Percentiles rank a stretch among this genome's conserved stretches.
These are phyloP conservation scores for Hanseniaspora singularis DNA, from an alignment of 805 yeast species.

Conservation along the genomic window DNA sequence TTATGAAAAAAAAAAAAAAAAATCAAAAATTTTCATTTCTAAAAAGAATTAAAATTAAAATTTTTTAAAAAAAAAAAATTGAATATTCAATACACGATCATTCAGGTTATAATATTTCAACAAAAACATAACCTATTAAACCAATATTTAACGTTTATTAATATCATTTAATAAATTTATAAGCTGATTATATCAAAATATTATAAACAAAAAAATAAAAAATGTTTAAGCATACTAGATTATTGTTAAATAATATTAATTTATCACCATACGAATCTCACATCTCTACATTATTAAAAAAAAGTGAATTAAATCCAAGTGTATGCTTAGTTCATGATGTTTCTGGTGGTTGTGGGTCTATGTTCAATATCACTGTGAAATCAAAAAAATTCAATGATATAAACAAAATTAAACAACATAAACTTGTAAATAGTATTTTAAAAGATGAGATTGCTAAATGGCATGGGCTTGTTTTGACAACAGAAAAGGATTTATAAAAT, in stretches of 20 bases:
- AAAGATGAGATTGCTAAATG: constrained; percentile 78
- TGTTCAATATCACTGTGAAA: constrained; percentile 79
- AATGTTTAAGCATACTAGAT: constrained; percentile 5
- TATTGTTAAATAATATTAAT: not conserved
- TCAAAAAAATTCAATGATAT: constrained; percentile 66
- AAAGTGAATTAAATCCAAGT: constrained; percentile 47
- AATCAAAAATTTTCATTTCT: too few relatives aligned
- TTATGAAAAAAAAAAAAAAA: too few relatives aligned
- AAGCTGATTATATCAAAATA: too few relatives aligned
- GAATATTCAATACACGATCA: too few relatives aligned
- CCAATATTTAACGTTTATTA: too few relatives aligned
- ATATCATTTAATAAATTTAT: too few relatives aligned
- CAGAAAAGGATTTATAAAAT: constrained; percentile 38
- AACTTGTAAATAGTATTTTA: constrained; percentile 69
- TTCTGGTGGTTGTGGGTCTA: constrained; percentile 95
- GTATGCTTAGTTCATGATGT: constrained; percentile 63
- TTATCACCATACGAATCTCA: constrained; percentile 36
- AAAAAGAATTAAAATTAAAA: too few relatives aligned
- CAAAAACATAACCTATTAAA: too few relatives aligned
- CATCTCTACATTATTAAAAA: constrained; percentile 46
- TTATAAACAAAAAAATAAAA: not conserved
- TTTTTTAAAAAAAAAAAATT: too few relatives aligned
- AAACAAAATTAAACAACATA: constrained; percentile 80
- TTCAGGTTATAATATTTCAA: too few relatives aligned
- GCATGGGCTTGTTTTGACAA: constrained; percentile 88